phyloP scores from a whole-genome alignment of 495 filamentous ascomycete species.

The Tuber umbilicatum region DNA sequence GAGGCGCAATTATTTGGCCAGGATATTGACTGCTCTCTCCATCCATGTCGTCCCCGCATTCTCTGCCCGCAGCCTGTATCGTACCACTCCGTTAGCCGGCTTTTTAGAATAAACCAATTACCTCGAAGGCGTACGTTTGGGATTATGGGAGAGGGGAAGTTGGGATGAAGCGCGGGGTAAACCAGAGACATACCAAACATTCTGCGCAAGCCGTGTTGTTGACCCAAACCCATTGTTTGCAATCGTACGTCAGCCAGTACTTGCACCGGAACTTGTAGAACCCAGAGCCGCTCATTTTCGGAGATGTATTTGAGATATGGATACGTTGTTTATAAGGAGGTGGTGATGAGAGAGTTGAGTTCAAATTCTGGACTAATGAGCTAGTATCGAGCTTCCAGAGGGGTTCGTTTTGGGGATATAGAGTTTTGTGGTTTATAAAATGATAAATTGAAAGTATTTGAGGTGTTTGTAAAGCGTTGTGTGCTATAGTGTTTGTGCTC shows the following conservation, averaged over 20 bases:
- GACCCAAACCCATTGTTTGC: constrained; percentile 57
- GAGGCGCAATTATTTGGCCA: constrained; percentile 18
- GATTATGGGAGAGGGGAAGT: not conserved
- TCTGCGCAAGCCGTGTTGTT: constrained; percentile 54
- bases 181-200: constrained; percentile 50
- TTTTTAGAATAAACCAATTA: constrained; percentile 6
- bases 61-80: constrained; percentile 30
- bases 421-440: not conserved
- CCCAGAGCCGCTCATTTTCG: constrained; percentile 53
- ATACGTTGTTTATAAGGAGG: not conserved
- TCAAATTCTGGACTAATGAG: not conserved
- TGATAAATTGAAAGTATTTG: not conserved
- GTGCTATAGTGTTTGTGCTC: constrained; percentile 4
- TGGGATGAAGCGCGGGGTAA: not conserved
- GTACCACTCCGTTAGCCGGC: not conserved
- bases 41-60: constrained; percentile 8
- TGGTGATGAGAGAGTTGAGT: not conserved
- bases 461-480: not conserved
- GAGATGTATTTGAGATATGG: not conserved
- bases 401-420: not conserved
- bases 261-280: constrained; percentile 60
- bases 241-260: constrained; percentile 54
- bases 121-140: not conserved
- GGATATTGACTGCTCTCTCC: not conserved
- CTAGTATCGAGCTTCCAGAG: not conserved